Evolutionary conservation across 768 basidiomycete genomes (phyloP).

Genomic region (Phanerochaete sordida): DNA sequence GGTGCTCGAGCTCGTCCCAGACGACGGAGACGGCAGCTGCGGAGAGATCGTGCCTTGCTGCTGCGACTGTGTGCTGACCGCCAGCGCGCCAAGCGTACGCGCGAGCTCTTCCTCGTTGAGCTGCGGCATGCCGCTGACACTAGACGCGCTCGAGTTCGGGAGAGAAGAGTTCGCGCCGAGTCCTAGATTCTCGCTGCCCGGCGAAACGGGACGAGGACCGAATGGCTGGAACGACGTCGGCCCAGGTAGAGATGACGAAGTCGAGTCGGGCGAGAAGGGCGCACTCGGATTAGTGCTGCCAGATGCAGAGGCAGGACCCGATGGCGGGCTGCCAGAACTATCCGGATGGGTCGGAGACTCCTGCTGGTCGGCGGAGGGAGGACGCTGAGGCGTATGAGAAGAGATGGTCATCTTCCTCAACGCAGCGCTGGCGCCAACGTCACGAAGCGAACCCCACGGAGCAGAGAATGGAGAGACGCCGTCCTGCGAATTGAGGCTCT

Average conservation of each 20-base stretch:
- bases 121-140: conserved; percentile 36
- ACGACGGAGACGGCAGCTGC: conserved; percentile 73
- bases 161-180: conserved; percentile 24
- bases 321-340: conserved; percentile 6
- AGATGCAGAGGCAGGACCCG: conserved; percentile 7
- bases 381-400: conserved; percentile 19
- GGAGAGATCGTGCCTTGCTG: conserved; percentile 58
- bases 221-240: conserved; percentile 27
- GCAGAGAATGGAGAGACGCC: conserved; percentile 5
- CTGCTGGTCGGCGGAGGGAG: conserved; percentile 20
- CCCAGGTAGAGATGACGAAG: conserved; percentile 20
- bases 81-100: conserved; percentile 35
- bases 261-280: conserved; percentile 27
- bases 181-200: conserved; percentile 15
- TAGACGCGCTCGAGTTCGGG: conserved; percentile 39
- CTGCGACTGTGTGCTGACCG: conserved; percentile 48
- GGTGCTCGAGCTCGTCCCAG: conserved; percentile 49
- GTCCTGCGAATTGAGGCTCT: conserved; percentile 14
- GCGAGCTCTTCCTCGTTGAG: conserved; percentile 33
- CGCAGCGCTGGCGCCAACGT: conserved; percentile 21
- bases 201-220: conserved; percentile 24
- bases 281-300: conserved; percentile 19
- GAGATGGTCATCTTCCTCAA: conserved; percentile 23
- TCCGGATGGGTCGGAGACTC: conserved; percentile 25
- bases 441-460: conserved; percentile 24